Evolutionary conservation across 2,329 filamentous ascomycete genomes (phyloP).

Genomic region (Phyllosticta citriasiana): DNA sequence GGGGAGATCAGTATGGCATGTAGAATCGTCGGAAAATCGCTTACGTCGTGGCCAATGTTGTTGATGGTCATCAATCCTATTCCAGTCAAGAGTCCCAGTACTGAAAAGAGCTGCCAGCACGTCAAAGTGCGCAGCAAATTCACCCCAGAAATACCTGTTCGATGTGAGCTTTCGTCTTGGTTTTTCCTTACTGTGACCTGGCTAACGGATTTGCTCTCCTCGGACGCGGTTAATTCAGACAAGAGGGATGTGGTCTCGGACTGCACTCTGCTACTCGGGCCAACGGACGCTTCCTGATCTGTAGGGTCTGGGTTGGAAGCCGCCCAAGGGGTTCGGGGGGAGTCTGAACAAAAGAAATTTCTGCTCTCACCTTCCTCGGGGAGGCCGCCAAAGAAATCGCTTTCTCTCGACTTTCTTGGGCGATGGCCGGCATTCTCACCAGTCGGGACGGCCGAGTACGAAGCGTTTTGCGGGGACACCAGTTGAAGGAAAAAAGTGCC

Average conservation of each 20-base stretch:
- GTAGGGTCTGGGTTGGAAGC: slow-evolving; percentile 5
- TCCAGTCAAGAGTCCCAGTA: slow-evolving; percentile 85
- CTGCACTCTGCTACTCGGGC: slow-evolving; percentile 29
- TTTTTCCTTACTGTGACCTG: slow-evolving; percentile 44
- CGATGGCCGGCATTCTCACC: slow-evolving; percentile 35
- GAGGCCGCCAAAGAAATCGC: slow-evolving; percentile 25
- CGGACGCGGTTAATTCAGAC: slow-evolving; percentile 36
- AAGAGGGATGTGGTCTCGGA: slow-evolving; percentile 78
- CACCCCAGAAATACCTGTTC: slow-evolving; percentile 83
- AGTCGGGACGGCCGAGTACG: slow-evolving; percentile 48
- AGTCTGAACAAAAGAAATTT: slow-evolving; percentile 4
- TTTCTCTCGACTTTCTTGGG: slow-evolving; percentile 38
- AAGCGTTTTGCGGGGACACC: slow-evolving; percentile 43
- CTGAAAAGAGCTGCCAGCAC: slow-evolving; percentile 83
- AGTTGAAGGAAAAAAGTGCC: slow-evolving; percentile 81
- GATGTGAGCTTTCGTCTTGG: slow-evolving; percentile 64
- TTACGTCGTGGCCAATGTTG: slow-evolving; percentile 64
- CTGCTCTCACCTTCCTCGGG: slow-evolving; percentile 58
- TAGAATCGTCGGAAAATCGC: not conserved
- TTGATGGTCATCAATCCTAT: slow-evolving; percentile 99
- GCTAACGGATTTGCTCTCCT: slow-evolving; percentile 21
- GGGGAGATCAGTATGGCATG: not conserved
- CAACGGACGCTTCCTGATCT: slow-evolving; percentile 8
- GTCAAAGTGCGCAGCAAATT: slow-evolving; percentile 60
- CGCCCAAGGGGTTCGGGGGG: slow-evolving; percentile 1